Conservation (phyloP, 371 early-diverging fungal genomes). For the Thermomucor indicae-seudaticae region DNA sequence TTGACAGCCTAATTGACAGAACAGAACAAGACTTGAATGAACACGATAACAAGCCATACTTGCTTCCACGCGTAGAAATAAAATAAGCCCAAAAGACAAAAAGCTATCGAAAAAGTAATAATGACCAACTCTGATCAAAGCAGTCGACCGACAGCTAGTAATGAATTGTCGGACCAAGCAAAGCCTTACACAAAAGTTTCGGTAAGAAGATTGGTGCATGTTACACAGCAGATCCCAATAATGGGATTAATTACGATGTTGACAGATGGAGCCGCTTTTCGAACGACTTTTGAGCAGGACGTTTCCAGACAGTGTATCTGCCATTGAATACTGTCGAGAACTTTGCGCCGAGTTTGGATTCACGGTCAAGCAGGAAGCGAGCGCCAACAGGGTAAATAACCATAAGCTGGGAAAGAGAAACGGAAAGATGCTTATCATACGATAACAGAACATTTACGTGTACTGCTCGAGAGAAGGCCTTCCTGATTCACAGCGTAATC, state of each 20-base stretch:
- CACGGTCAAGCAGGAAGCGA: conserved; percentile 33
- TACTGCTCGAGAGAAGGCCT: conserved; percentile 59
- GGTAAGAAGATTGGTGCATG: no score
- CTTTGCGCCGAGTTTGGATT: conserved; percentile 34
- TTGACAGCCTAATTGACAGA: no score
- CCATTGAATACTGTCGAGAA: conserved; percentile 34
- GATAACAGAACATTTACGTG: conserved; percentile 38
- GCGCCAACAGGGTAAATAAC: conserved; percentile 31
- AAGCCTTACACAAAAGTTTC: not conserved
- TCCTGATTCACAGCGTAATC: conserved; percentile 47
- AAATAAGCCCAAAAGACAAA: no score
- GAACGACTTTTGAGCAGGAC: conserved; percentile 23
- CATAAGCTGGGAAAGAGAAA: conserved; percentile 1
- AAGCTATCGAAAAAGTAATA: no score
- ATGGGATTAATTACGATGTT: not conserved
- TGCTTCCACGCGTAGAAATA: not conserved
- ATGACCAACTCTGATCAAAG: conserved; percentile 14
- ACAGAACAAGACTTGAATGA: no score
- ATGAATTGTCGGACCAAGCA: no score
- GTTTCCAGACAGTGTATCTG: conserved; percentile 29
- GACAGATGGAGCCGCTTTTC: conserved; percentile 37
- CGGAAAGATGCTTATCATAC: not conserved
- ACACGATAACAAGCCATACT: not conserved
- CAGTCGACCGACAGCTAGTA: no score
- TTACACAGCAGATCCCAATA: not conserved